Conservation (phyloP, 208 protist genomes). For the Naegleria gruberi region DNA sequence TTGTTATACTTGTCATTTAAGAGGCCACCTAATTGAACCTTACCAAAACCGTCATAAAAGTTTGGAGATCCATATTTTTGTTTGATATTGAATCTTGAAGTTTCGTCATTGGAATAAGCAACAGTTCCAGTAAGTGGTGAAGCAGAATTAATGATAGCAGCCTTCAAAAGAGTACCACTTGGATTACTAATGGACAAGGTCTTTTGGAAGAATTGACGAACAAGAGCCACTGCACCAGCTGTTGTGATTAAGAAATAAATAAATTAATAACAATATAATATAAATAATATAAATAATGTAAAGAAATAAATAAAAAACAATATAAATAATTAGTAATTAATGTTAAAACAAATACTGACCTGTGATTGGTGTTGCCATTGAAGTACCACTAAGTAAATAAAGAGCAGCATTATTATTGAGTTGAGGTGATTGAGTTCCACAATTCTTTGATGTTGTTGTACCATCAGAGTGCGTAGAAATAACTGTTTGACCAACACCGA, state of each 20-base stretch:
- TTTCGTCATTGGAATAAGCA: neutral
- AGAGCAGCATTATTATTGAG: neutral
- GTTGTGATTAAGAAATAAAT: no score
- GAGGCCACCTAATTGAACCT: neutral
- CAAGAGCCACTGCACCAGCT: neutral
- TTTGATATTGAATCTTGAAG: neutral
- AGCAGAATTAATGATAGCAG: neutral
- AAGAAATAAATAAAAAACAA: no score
- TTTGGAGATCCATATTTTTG: neutral
- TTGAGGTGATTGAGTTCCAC: neutral
- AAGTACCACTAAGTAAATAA: neutral
- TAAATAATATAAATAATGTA: no score
- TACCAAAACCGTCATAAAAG: neutral
- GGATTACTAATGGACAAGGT: neutral
- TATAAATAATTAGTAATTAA: no score
- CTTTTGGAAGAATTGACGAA: slow-evolving; percentile 11
- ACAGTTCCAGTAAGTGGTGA: neutral
- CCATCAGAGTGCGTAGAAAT: neutral
- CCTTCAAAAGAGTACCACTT: neutral
- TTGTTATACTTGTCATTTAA: neutral
- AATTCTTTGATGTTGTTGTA: neutral
- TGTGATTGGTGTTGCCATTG: neutral
- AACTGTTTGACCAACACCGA: neutral
- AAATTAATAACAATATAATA: no score
- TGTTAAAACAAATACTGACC: no score